Evolutionary conservation across 163 green algal genomes (phyloP).

Genomic region (Botryococcus braunii): DNA sequence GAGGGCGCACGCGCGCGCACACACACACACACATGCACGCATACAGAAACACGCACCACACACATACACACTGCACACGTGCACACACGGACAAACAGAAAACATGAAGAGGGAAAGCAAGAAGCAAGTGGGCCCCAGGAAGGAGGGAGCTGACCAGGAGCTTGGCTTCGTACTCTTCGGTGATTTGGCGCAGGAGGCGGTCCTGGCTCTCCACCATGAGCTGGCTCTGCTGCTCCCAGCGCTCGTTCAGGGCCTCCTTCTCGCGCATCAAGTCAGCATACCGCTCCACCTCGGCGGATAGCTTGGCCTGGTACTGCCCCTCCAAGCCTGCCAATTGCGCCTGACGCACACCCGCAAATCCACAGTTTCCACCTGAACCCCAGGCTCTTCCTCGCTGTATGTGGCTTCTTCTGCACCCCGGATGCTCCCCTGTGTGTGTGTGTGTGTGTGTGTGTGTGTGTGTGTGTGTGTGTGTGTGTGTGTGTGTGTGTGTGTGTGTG

Average conservation of each 20-base stretch:
- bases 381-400: too few relatives aligned
- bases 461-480: too few relatives aligned
- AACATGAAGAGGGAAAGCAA: not conserved
- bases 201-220: constrained; percentile 76
- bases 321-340: constrained; percentile 59
- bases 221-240: constrained; percentile 71
- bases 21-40: too few relatives aligned
- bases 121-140: not conserved
- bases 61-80: not conserved
- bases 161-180: constrained; percentile 67
- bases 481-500: too few relatives aligned
- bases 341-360: too few relatives aligned
- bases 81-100: not conserved
- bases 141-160: constrained; percentile 15
- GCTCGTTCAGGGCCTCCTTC: constrained; percentile 69
- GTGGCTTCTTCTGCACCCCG: too few relatives aligned
- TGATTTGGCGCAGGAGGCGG: constrained; percentile 69
- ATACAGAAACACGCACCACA: constrained; percentile 9
- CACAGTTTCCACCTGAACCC: too few relatives aligned
- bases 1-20: too few relatives aligned
- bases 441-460: too few relatives aligned
- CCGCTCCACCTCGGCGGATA: constrained; percentile 77
- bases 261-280: constrained; percentile 65
- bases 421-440: too few relatives aligned
- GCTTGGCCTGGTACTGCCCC: constrained; percentile 75